A percentile compares a stretch with the other conserved stretches of the same genome.
phyloP scores from a whole-genome alignment of 108 stramenopile genomes.

The Nitzschia inconspicua region DNA sequence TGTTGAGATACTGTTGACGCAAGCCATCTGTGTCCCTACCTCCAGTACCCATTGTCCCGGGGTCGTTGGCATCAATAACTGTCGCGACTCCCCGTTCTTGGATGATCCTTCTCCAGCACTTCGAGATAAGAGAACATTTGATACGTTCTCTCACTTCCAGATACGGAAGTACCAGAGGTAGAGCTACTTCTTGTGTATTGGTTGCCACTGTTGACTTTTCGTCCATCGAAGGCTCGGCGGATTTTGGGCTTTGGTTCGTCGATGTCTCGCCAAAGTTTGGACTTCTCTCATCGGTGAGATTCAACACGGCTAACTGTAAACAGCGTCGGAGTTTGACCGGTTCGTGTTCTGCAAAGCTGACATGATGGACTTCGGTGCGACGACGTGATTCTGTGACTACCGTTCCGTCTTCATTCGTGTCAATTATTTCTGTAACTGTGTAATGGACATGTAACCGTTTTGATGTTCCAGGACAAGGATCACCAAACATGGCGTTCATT shows the following conservation, averaged over 20 bases:
- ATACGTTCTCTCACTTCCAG: constrained; percentile 41
- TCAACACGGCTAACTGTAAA: neutral
- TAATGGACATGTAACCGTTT: constrained; percentile 49
- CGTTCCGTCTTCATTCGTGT: neutral
- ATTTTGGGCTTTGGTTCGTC: neutral
- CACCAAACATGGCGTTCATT: constrained; percentile 71
- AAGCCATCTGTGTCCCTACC: too few relatives aligned
- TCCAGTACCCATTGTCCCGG: neutral
- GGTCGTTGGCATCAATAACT: constrained; percentile 46
- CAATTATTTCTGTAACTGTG: constrained; percentile 9
- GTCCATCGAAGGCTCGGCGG: neutral
- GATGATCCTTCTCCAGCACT: constrained; percentile 42
- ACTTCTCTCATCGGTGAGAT: neutral
- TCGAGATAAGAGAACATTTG: constrained; percentile 45
- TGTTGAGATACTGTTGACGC: constrained; percentile 14
- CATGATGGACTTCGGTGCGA: constrained; percentile 39
- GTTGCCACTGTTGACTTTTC: constrained; percentile 8
- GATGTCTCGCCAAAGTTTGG: too few relatives aligned
- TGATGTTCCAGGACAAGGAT: constrained; percentile 68
- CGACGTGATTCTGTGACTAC: neutral
- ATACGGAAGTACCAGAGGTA: constrained; percentile 53
- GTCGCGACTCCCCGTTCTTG: constrained; percentile 45
- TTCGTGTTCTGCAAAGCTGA: constrained; percentile 63
- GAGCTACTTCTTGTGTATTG: constrained; percentile 42
- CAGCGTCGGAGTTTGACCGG: constrained; percentile 40